Conservation (phyloP, 148 eudicot species). For the Drosera capensis region DNA sequence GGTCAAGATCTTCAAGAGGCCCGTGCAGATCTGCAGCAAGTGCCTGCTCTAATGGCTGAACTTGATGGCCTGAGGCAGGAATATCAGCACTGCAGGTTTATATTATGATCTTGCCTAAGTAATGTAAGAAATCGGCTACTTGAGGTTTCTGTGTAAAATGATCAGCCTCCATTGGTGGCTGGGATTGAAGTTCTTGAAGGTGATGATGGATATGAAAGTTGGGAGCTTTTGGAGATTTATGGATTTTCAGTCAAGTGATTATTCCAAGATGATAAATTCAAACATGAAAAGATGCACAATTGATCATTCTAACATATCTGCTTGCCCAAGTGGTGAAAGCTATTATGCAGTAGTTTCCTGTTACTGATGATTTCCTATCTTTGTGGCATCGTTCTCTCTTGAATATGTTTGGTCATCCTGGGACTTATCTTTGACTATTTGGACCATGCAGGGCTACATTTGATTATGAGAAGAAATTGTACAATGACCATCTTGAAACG, state of each 20-base stretch:
- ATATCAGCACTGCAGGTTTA: constrained; percentile 83
- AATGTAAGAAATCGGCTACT: not conserved
- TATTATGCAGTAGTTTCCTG: too few relatives aligned
- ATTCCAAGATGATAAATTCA: too few relatives aligned
- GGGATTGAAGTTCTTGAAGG: too few relatives aligned
- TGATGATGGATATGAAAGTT: too few relatives aligned
- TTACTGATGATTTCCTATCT: too few relatives aligned
- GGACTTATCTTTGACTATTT: constrained; percentile 1
- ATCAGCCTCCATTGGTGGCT: too few relatives aligned
- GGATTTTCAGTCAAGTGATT: too few relatives aligned
- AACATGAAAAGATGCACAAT: too few relatives aligned
- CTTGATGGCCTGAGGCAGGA: constrained; percentile 74
- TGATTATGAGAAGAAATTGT: constrained; percentile 86
- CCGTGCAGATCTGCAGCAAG: constrained; percentile 48
- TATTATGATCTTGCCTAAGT: constrained; percentile 1
- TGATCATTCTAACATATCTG: too few relatives aligned
- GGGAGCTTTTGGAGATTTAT: too few relatives aligned
- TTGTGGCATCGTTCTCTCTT: too few relatives aligned
- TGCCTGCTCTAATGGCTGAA: constrained; percentile 66
- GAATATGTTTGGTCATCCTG: not conserved
- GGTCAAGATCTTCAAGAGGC: constrained; percentile 60
- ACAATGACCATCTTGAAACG: constrained; percentile 79
- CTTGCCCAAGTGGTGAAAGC: too few relatives aligned
- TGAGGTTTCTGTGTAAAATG: not conserved
- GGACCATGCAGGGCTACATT: constrained; percentile 56